phyloP scores from a whole-genome alignment of 2,329 filamentous ascomycete genomes.

The Hortaea sp. region DNA sequence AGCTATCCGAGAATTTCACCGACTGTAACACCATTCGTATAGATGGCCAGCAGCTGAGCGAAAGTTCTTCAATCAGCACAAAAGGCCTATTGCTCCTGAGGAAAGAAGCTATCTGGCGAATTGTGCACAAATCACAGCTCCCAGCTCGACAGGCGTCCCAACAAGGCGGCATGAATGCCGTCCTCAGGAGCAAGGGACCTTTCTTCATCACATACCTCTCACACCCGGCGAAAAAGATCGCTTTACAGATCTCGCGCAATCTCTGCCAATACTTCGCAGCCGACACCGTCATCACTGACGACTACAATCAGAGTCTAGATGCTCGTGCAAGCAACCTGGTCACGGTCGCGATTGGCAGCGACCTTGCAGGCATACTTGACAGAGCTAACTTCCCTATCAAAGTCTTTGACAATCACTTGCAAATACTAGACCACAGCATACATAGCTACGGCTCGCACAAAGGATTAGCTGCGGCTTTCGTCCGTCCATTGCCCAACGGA shows the following conservation, averaged over 20 bases:
- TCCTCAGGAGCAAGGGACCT: conserved; percentile 38
- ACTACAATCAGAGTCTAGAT: conserved; percentile 7
- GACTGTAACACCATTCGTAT: conserved; percentile 1
- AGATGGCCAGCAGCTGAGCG: background rate
- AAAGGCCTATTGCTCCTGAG: background rate
- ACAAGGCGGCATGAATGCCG: conserved; percentile 39
- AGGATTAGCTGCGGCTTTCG: conserved; percentile 41
- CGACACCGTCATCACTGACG: conserved; percentile 34
- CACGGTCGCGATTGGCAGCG: conserved; percentile 24
- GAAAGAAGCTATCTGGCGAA: too few species aligned
- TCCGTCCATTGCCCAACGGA: conserved; percentile 39
- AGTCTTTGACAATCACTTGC: conserved; percentile 3
- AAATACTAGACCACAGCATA: background rate
- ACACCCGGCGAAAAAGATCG: conserved; percentile 27
- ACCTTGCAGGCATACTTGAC: conserved; percentile 11
- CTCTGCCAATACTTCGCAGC: conserved; percentile 49
- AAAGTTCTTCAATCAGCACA: background rate
- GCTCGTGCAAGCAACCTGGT: conserved; percentile 25
- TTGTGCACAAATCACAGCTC: background rate
- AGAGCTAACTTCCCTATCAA: conserved; percentile 23
- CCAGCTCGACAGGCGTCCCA: background rate
- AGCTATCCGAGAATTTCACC: conserved; percentile 9
- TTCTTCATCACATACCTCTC: conserved; percentile 33
- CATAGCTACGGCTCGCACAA: conserved; percentile 1
- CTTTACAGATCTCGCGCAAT: conserved; percentile 47